Percentiles rank a stretch among this genome's conserved stretches.
These are phyloP conservation scores for Actinomortierella ambigua DNA, from an alignment of 371 early-diverging fungal species.

Conservation along the genomic window DNA sequence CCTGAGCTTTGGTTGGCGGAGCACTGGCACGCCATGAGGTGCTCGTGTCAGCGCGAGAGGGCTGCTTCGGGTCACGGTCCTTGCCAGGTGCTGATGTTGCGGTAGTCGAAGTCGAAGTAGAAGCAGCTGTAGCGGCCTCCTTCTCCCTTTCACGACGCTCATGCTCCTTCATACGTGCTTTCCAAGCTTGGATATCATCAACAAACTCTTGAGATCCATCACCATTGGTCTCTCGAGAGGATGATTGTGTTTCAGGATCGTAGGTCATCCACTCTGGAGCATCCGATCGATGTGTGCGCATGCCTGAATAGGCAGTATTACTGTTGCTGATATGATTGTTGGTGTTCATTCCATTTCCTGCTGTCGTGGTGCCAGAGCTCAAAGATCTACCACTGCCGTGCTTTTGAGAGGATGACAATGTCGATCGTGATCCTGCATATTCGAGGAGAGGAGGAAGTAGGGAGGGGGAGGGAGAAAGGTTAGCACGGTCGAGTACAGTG, in stretches of 20 bases:
- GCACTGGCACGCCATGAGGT: constrained; percentile 39
- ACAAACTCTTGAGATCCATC: constrained; percentile 45
- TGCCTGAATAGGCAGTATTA: not conserved
- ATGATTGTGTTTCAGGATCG: constrained; percentile 48
- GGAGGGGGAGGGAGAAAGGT: too few species aligned
- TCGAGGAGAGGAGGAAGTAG: too few species aligned
- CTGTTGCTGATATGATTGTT: too few species aligned
- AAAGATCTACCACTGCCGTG: too few species aligned
- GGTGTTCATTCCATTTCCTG: too few species aligned
- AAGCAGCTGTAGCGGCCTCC: too few species aligned
- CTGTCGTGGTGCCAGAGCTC: too few species aligned
- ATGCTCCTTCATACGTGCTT: constrained; percentile 64
- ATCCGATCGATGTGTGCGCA: constrained; percentile 35
- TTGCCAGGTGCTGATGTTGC: constrained; percentile 11
- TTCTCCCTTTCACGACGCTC: constrained; percentile 51
- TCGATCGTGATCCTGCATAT: too few species aligned
- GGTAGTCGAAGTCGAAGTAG: constrained; percentile 6
- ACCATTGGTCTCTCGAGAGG: constrained; percentile 17
- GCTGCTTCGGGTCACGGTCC: constrained; percentile 18
- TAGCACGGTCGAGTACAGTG: too few species aligned
- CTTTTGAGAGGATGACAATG: too few species aligned
- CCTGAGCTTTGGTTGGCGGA: not conserved
- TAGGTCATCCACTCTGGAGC: constrained; percentile 75
- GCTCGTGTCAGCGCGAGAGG: constrained; percentile 46
- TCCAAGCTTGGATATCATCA: constrained; percentile 70